phyloP scores from a whole-genome alignment of 495 filamentous ascomycete genomes.

The Aspergillus olivimuriae region DNA sequence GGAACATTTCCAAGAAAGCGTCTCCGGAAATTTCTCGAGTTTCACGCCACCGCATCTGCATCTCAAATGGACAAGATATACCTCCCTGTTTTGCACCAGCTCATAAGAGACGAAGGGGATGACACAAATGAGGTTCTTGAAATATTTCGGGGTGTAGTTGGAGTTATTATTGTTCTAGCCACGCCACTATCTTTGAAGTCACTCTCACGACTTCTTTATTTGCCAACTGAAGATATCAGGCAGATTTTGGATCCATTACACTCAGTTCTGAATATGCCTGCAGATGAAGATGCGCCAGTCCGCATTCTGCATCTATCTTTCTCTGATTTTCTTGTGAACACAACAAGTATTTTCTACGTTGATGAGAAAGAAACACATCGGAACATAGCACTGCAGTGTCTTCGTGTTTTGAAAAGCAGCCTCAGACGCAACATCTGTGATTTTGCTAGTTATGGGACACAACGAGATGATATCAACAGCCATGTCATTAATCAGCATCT shows the following conservation, averaged over 20 bases:
- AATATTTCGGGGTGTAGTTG: constrained; percentile 21
- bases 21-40: constrained; percentile 13
- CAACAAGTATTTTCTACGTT: constrained; percentile 18
- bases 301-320: constrained; percentile 18
- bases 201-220: constrained; percentile 12
- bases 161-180: constrained; percentile 17
- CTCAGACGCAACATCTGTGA: constrained; percentile 33
- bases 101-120: constrained; percentile 11
- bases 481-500: constrained; percentile 18
- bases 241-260: constrained; percentile 14
- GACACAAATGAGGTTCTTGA: constrained; percentile 5
- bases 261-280: constrained; percentile 22
- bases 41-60: constrained; percentile 5
- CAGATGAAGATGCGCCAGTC: constrained; percentile 14
- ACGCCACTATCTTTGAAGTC: constrained; percentile 4
- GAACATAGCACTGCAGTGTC: not conserved
- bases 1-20: constrained; percentile 11
- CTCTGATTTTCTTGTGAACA: constrained; percentile 15
- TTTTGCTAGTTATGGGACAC: constrained; percentile 18
- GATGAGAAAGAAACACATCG: constrained; percentile 12
- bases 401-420: constrained; percentile 15
- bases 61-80: constrained; percentile 23
- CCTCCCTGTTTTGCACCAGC: constrained; percentile 20
- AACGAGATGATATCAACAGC: constrained; percentile 15
- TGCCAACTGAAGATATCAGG: constrained; percentile 6